A percentile compares a stretch with the other conserved stretches of the same genome.
These are phyloP conservation scores for Pichia sp. DNA, from an alignment of 1,139 yeast species.

Conservation along the genomic window DNA sequence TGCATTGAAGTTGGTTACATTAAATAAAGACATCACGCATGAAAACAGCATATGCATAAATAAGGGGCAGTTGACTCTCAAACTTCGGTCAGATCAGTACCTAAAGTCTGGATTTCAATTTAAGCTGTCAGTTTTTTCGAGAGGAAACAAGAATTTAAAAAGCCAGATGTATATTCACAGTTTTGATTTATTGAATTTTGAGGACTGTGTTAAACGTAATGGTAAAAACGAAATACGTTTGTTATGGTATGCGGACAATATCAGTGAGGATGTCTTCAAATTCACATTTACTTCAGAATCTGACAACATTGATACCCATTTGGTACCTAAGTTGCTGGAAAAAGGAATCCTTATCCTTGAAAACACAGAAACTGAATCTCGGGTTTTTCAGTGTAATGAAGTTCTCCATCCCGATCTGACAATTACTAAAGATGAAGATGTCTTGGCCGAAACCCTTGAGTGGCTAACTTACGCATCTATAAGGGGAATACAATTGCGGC, in stretches of 20 bases:
- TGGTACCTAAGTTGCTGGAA: background rate
- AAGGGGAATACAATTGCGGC: constrained; percentile 25
- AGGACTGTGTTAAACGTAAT: constrained; percentile 17
- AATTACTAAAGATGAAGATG: constrained; percentile 20
- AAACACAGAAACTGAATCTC: background rate
- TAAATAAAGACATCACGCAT: constrained; percentile 29
- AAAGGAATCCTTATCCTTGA: background rate
- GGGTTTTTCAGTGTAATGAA: background rate
- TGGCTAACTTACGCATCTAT: constrained; percentile 30
- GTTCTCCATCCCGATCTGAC: constrained; percentile 22
- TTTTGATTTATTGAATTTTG: constrained; percentile 20
- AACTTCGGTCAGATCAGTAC: constrained; percentile 33
- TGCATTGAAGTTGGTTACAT: constrained; percentile 14
- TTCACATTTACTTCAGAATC: constrained; percentile 13
- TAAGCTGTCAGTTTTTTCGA: constrained; percentile 19
- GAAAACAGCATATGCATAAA: constrained; percentile 33
- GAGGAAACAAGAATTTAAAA: constrained; percentile 23
- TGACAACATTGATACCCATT: background rate
- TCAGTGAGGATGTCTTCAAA: constrained; percentile 8
- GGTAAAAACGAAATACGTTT: constrained; percentile 32
- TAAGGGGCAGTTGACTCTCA: constrained; percentile 31
- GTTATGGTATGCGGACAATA: constrained; percentile 37
- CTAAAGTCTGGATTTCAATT: constrained; percentile 34
- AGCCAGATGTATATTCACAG: constrained; percentile 23
- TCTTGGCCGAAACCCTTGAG: constrained; percentile 25